Conservation (phyloP, 2,329 filamentous ascomycete genomes). For the Ceratocystis albifundus region DNA sequence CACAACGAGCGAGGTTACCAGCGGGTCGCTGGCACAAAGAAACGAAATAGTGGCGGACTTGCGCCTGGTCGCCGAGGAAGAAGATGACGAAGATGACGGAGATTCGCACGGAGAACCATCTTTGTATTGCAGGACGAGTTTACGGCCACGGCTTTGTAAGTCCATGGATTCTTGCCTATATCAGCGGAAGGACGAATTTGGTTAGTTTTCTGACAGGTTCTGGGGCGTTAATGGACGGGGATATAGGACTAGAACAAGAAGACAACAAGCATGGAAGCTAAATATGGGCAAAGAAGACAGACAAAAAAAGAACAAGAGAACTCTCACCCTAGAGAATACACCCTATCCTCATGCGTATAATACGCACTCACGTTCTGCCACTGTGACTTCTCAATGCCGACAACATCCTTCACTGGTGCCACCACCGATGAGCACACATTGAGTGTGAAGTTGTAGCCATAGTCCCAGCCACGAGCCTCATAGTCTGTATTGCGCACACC, state of each 20-base stretch:
- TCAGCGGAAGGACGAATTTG: neutral
- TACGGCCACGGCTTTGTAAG: constrained; percentile 52
- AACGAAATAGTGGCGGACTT: constrained; percentile 88
- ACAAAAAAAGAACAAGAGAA: constrained; percentile 25
- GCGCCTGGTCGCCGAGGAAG: constrained; percentile 31
- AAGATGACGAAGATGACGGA: constrained; percentile 20
- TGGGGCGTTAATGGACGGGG: neutral
- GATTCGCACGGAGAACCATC: constrained; percentile 61
- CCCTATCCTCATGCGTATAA: constrained; percentile 53
- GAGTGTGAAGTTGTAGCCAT: constrained; percentile 68
- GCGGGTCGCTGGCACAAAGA: constrained; percentile 75
- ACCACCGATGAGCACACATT: constrained; percentile 74
- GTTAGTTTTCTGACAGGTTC: constrained; percentile 11
- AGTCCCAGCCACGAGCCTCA: constrained; percentile 61
- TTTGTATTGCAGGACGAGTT: constrained; percentile 65
- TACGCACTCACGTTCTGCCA: constrained; percentile 71
- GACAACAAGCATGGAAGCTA: neutral
- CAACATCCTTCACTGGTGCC: constrained; percentile 49
- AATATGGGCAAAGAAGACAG: constrained; percentile 23
- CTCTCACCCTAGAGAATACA: constrained; percentile 63
- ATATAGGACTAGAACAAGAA: neutral
- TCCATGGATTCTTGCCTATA: constrained; percentile 44
- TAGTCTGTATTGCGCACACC: constrained; percentile 39
- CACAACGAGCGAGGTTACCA: constrained; percentile 54
- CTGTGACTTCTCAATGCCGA: constrained; percentile 48